phyloP scores from a whole-genome alignment of 768 basidiomycete species.

The Boletus insuetus region DNA sequence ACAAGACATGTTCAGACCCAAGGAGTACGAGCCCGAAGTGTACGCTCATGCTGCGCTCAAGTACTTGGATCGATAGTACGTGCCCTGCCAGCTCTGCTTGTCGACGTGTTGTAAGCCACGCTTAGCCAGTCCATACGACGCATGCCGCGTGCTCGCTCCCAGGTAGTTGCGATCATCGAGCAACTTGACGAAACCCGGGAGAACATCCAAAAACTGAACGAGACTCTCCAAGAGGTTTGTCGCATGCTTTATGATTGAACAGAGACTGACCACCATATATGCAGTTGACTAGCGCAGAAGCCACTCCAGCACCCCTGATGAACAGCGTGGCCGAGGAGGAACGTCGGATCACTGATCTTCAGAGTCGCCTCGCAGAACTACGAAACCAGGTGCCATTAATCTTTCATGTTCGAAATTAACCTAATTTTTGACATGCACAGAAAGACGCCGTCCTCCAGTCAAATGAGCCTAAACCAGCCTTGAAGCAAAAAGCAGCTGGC shows the following conservation, averaged over 20 bases:
- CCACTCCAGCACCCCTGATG: conserved; percentile 22
- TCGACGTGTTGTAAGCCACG: conserved; percentile 31
- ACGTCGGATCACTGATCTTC: conserved; percentile 40
- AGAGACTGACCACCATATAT: not conserved
- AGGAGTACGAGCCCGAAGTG: conserved; percentile 66
- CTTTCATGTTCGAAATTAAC: not conserved
- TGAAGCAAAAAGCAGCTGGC: conserved; percentile 9
- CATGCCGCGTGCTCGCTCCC: conserved; percentile 49
- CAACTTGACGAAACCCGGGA: conserved; percentile 37
- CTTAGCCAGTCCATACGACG: conserved; percentile 43
- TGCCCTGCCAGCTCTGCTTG: conserved; percentile 5
- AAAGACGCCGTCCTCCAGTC: conserved; percentile 28
- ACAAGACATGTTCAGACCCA: conserved; percentile 32
- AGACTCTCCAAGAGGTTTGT: conserved; percentile 41
- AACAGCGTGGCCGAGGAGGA: conserved; percentile 40
- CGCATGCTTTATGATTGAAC: not conserved
- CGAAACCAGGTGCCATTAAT: conserved; percentile 35
- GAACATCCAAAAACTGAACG: conserved; percentile 36
- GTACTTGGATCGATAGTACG: conserved; percentile 77
- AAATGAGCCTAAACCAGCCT: conserved; percentile 12
- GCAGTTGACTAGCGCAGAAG: conserved; percentile 18
- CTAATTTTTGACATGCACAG: conserved; percentile 12
- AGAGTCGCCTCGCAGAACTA: conserved; percentile 40
- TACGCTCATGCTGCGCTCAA: conserved; percentile 75
- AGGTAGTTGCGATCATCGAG: conserved; percentile 37